A percentile compares a stretch with the other conserved stretches of the same genome.
phyloP scores from a whole-genome alignment of 306 rosid genomes.

The Echinosophora koreensis region DNA sequence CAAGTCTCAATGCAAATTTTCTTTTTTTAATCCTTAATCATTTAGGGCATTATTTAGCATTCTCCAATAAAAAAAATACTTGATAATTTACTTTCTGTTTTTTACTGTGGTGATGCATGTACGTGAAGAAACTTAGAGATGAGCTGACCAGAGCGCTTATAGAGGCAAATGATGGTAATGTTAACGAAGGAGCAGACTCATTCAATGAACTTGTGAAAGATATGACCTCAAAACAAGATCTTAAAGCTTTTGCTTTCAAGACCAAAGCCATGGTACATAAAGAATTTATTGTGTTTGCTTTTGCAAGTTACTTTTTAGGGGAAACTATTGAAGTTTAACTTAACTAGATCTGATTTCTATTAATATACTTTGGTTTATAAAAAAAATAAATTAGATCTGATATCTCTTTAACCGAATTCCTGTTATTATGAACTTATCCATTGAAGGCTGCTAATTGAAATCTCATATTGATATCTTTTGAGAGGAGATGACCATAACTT shows the following conservation, averaged over 20 bases:
- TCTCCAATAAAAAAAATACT: background rate
- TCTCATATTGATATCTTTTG: too few relatives aligned
- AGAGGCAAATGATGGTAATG: constrained; percentile 66
- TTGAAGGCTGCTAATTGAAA: too few relatives aligned
- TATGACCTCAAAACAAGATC: constrained; percentile 69
- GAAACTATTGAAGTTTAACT: too few relatives aligned
- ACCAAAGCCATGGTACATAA: constrained; percentile 85
- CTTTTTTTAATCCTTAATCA: too few relatives aligned
- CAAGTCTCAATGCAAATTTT: too few relatives aligned
- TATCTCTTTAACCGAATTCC: too few relatives aligned
- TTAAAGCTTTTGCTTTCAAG: constrained; percentile 83
- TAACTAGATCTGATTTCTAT: too few relatives aligned
- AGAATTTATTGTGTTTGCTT: background rate
- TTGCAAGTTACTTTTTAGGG: constrained; percentile 10
- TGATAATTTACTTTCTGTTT: constrained; percentile 33
- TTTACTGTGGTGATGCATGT: constrained; percentile 47
- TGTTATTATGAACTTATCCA: too few relatives aligned
- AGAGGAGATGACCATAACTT: too few relatives aligned
- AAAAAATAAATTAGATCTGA: too few relatives aligned
- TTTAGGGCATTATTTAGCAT: too few relatives aligned
- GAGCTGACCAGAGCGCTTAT: constrained; percentile 76
- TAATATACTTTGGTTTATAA: too few relatives aligned
- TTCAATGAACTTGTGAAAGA: constrained; percentile 85
- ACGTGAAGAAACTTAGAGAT: constrained; percentile 74
- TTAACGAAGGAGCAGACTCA: constrained; percentile 67